These are phyloP conservation scores for Diaporthe sp. DNA, from an alignment of 2,329 filamentous ascomycete species.

Conservation along the genomic window DNA sequence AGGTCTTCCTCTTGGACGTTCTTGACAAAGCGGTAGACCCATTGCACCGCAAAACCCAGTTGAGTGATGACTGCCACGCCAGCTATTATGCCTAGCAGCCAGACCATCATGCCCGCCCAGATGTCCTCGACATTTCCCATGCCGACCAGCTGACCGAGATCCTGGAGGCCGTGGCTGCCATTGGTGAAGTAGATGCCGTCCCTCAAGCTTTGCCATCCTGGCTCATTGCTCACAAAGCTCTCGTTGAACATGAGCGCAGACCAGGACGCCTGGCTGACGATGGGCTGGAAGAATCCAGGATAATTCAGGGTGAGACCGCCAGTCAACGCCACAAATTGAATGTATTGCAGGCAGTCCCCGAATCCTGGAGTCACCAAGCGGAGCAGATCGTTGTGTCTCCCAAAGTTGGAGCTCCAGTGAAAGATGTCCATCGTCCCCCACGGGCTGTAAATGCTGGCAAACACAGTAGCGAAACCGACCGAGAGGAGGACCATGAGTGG, in stretches of 20 bases:
- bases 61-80: constrained; percentile 77
- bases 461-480: constrained; percentile 83
- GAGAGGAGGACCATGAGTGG: constrained; percentile 82
- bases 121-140: constrained; percentile 81
- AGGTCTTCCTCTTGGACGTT: constrained; percentile 86
- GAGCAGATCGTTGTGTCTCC: constrained; percentile 89
- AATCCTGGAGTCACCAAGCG: constrained; percentile 95
- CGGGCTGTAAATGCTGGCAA: constrained; percentile 88
- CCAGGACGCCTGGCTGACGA: constrained; percentile 89
- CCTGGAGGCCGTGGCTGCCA: constrained; percentile 81
- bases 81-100: constrained; percentile 82
- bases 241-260: constrained; percentile 93
- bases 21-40: constrained; percentile 78
- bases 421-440: constrained; percentile 95
- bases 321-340: constrained; percentile 90
- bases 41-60: constrained; percentile 79
- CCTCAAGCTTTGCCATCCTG: constrained; percentile 73
- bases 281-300: constrained; percentile 93
- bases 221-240: constrained; percentile 79
- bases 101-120: constrained; percentile 95
- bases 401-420: constrained; percentile 98
- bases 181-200: constrained; percentile 91
- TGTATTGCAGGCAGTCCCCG: constrained; percentile 95
- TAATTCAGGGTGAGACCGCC: constrained; percentile 90
- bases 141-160: constrained; percentile 83